These are phyloP conservation scores for Colletotrichum viniferum DNA, from an alignment of 2,329 filamentous ascomycete species.

Conservation along the genomic window DNA sequence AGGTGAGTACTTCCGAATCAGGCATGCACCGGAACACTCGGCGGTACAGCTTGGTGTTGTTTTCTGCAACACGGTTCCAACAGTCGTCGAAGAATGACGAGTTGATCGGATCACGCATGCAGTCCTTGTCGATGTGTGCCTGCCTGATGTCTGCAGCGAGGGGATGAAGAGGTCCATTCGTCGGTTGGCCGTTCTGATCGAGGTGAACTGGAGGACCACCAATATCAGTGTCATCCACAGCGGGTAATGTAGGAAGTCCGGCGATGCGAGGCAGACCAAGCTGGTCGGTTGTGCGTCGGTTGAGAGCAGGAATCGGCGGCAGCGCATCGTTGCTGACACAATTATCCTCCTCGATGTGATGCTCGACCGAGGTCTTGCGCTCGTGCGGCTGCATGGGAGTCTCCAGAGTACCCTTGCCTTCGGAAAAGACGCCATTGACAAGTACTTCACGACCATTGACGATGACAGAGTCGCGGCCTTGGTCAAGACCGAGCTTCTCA, in stretches of 20 bases:
- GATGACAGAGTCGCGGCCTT: conserved; percentile 74
- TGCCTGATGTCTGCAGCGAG: conserved; percentile 71
- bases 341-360: conserved; percentile 23
- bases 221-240: conserved; percentile 80
- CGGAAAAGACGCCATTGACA: conserved; percentile 63
- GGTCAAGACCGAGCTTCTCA: conserved; percentile 62
- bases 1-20: conserved; percentile 90
- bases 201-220: conserved; percentile 71
- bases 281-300: conserved; percentile 67
- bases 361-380: conserved; percentile 25
- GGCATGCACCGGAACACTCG: conserved; percentile 97
- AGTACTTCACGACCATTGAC: conserved; percentile 75
- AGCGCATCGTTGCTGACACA: conserved; percentile 49
- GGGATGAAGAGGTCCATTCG: conserved; percentile 50
- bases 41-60: conserved; percentile 94
- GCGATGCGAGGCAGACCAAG: conserved; percentile 71
- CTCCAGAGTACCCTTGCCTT: conserved; percentile 65
- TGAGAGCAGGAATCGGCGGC: conserved; percentile 62
- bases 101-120: conserved; percentile 90
- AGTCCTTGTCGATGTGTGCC: conserved; percentile 82
- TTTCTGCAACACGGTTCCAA: conserved; percentile 86
- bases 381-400: conserved; percentile 52
- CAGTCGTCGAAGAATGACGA: conserved; percentile 84
- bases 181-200: conserved; percentile 56
- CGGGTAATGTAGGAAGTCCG: conserved; percentile 73